These are phyloP conservation scores for Macrolepiota fuliginosa DNA, from an alignment of 768 basidiomycete genomes.

Conservation along the genomic window DNA sequence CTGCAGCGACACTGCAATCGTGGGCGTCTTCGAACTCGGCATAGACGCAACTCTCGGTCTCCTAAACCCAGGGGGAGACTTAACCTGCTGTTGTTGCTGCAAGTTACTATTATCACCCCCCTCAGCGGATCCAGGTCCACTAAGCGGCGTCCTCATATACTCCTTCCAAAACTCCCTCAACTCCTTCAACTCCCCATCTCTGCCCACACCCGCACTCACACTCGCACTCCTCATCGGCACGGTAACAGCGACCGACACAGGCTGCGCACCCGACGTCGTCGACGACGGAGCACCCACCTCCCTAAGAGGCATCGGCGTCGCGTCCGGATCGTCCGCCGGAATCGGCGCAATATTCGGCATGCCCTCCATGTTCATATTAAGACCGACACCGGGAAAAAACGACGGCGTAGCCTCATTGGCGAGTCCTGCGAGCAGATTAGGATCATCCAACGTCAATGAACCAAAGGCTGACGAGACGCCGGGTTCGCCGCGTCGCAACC, in stretches of 20 bases:
- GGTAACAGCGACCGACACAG: conserved; percentile 7
- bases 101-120: background rate
- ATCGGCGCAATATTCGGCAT: conserved; percentile 2
- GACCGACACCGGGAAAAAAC: conserved; percentile 47
- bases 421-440: conserved; percentile 62
- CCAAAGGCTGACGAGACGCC: conserved; percentile 67
- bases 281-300: conserved; percentile 13
- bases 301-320: conserved; percentile 45
- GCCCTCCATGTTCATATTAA: conserved; percentile 5
- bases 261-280: background rate
- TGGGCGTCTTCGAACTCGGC: conserved; percentile 67
- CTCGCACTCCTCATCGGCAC: conserved; percentile 9
- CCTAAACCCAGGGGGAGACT: conserved; percentile 21
- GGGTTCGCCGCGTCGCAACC: conserved; percentile 17
- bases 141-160: conserved; percentile 68
- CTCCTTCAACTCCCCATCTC: conserved; percentile 38
- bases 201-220: conserved; percentile 8
- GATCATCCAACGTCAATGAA: conserved; percentile 74
- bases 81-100: background rate
- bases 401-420: conserved; percentile 43
- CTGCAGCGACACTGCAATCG: conserved; percentile 20
- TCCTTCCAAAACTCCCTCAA: conserved; percentile 72
- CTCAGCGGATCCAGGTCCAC: conserved; percentile 28
- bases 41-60: conserved; percentile 64
- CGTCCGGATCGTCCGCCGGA: conserved; percentile 35